Base-by-base conservation (phyloP, 805 yeast genomes). In the Candida ovalis region DNA sequence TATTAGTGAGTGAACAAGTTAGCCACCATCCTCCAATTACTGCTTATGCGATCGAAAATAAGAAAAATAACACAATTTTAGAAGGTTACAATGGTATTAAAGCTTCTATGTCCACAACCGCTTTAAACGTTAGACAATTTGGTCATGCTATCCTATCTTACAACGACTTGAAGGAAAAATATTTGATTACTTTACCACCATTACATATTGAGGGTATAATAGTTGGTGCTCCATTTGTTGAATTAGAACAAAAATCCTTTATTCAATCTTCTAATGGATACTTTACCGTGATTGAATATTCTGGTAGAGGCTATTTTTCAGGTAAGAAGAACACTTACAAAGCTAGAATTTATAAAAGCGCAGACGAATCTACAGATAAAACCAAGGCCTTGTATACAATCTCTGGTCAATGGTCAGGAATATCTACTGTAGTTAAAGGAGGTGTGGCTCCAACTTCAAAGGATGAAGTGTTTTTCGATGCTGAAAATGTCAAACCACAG, bases 11-110 rank as follows among this genome's bases (percentile, higher is more conserved):
- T 54, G 99, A 94, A 69, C 99, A 94, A 70, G 97, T 94, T 13
- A 83, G 91, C 52, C 99, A 94, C 70, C 99, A 94, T 67, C 99
- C 99, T 17, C 98, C 99, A 23, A 84, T 87, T 32, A 91, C 98
- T n/a, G 97, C 94, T 6, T 94, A 90, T 64, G 80, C 90, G 39
- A 78, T 94, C 47, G 71, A 79, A 61, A 90, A 90, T 64, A 86
- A 82, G 53, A 79, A 81, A 59, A 76, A 84, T 65, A 76, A 83
- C 30, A 84, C 85, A 23, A 69, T 73, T 38, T 73, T 90, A 53
- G 87, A 91, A 67, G 99, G 99, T 46, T 92, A 88, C 71, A 91
- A 88, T 62, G 92, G 92, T 36, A 80, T 92, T 61, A 86, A 81
- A 67, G 91, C 97, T 23, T 80, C 88, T 21, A 84, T 94, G 70